phyloP scores from a whole-genome alignment of 306 rosid genomes.

The Echinosophora koreensis region DNA sequence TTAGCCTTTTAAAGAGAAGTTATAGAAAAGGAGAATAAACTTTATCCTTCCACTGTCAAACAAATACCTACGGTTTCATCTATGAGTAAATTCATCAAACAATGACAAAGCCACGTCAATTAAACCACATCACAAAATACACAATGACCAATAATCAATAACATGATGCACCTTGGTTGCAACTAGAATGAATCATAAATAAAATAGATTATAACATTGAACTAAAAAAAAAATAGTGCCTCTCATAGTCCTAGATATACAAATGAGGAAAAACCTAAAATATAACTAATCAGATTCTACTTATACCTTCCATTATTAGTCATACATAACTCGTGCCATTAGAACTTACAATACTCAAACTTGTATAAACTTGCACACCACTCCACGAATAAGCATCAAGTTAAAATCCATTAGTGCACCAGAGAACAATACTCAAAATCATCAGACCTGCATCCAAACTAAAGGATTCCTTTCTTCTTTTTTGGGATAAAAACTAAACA shows the following conservation, averaged over 20 bases:
- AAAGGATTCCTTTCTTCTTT: neutral
- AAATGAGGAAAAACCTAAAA: slow-evolving; percentile 45
- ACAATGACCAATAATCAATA: too few species aligned
- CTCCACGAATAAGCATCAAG: slow-evolving; percentile 27
- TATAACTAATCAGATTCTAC: slow-evolving; percentile 49
- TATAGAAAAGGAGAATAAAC: too few species aligned
- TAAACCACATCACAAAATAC: too few species aligned
- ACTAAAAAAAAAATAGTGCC: slow-evolving; percentile 39
- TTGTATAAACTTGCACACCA: slow-evolving; percentile 29
- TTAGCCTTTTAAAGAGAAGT: too few species aligned
- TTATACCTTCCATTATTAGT: slow-evolving; percentile 42
- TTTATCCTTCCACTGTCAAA: too few species aligned
- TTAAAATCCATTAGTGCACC: slow-evolving; percentile 5
- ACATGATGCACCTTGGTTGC: neutral
- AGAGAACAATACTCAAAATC: slow-evolving; percentile 11
- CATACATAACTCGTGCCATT: slow-evolving; percentile 2
- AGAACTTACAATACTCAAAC: neutral
- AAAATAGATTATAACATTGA: slow-evolving; percentile 41
- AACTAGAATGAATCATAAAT: slow-evolving; percentile 37
- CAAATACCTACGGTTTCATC: too few species aligned
- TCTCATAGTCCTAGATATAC: slow-evolving; percentile 61
- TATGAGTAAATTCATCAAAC: too few species aligned
- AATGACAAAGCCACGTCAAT: too few species aligned
- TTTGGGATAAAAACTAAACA: slow-evolving; percentile 1
- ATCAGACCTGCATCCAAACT: slow-evolving; percentile 13